Base-by-base conservation (phyloP, 2,329 filamentous ascomycete species). In the Emmonsiellopsis sp. region DNA sequence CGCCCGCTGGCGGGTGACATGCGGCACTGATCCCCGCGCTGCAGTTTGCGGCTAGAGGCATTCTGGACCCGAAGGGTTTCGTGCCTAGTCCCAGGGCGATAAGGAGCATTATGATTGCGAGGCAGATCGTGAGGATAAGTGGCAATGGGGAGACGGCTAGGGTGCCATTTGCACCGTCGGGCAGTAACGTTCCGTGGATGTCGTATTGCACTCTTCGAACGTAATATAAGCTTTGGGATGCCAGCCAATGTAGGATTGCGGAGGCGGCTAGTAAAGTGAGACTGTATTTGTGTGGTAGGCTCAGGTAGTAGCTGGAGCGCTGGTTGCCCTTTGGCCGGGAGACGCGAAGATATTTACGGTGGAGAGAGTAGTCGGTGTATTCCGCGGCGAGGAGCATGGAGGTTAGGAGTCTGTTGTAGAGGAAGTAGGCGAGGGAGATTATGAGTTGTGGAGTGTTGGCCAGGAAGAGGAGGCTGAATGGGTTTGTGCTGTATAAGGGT, bases 331-430 rank as follows among this genome's bases (percentile, higher is more conserved):
- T 34, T n/a, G 48, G 48, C 10, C 37, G 17, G 39, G 71, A 73
- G 1, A 77, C 74, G 1, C 74, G 69, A 2, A 78, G 62, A 0
- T 70, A 54, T 45, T 74, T 74, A 7, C 70, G 64, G 11, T 63
- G 45, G 0, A 58, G 47, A 3, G 68, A 68, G 59, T 74, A 75
- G 1, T 61, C 58, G 45, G 65, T 73, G 66, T 74, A 83, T 61
- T 83, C 80, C 9, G 64, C 58, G 0, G 71, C 72, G 0, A 76
- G 62, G 1, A 75, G 65, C 64, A 80, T 77, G 10, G 62, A 67
- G 1, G 75, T 81, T 36, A 67, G 58, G 7, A 71, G 54, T n/a
- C 61, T 54, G 49, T 72, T 72, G 56, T 63, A 63, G 7, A 62
- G 43, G 42, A 72, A 61, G 51, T 71, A 72, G 3, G 71, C 55